Evolutionary conservation across 768 basidiomycete species (phyloP).

Genomic region (Leccinellum rugosiceps): DNA sequence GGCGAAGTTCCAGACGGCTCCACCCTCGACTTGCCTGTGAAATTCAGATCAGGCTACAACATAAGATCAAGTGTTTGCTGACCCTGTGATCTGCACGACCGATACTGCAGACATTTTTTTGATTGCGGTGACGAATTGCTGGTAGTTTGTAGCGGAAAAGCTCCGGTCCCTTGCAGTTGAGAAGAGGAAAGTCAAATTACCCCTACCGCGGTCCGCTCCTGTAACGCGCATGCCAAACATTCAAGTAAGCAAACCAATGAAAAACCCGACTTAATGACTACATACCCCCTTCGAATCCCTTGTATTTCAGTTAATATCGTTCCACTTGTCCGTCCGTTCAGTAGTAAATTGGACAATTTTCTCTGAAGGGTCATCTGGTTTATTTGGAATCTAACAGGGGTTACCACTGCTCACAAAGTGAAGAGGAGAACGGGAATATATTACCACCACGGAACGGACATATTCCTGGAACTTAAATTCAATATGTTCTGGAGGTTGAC

Average conservation of each 20-base stretch:
- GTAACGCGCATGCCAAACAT: not conserved
- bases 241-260: not conserved
- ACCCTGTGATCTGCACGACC: constrained; percentile 12
- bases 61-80: not conserved
- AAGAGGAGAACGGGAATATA: not conserved
- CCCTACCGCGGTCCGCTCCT: constrained; percentile 14
- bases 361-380: constrained; percentile 6
- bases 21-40: constrained; percentile 11
- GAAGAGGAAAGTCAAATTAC: constrained; percentile 20
- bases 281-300: constrained; percentile 28
- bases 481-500: constrained; percentile 6
- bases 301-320: constrained; percentile 3
- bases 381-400: constrained; percentile 22
- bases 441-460: constrained; percentile 14
- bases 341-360: constrained; percentile 17
- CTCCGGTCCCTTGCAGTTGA: constrained; percentile 15
- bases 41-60: not conserved
- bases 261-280: not conserved
- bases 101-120: not conserved
- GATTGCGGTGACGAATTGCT: constrained; percentile 15
- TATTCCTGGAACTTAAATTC: constrained; percentile 18
- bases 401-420: not conserved
- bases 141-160: constrained; percentile 23
- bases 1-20: constrained; percentile 14
- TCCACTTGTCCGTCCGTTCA: constrained; percentile 2